phyloP scores from a whole-genome alignment of 2,329 filamentous ascomycete genomes.

The Zymoseptoria tritici region DNA sequence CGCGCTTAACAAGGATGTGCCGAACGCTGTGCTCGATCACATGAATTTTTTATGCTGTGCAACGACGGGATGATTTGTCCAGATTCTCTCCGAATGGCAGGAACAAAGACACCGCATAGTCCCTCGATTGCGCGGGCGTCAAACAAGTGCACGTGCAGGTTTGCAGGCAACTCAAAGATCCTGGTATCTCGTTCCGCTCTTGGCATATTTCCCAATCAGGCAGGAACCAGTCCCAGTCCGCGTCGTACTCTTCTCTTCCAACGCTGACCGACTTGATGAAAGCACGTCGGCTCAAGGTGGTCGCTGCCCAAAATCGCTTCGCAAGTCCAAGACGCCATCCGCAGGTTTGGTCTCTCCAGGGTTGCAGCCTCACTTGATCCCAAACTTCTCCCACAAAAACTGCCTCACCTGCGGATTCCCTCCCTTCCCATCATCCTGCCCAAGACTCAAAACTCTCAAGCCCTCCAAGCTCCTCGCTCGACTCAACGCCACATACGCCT shows the following conservation, averaged over 20 bases:
- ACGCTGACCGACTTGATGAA: too few species aligned
- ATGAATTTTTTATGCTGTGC: background rate
- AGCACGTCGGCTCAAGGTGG: too few species aligned
- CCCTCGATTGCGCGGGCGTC: background rate
- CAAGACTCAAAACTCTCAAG: conserved; percentile 33
- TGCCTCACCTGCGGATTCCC: conserved; percentile 16
- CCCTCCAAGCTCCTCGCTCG: conserved; percentile 47
- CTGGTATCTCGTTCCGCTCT: background rate
- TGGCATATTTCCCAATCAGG: background rate
- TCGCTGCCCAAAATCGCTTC: too few species aligned
- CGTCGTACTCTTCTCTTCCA: background rate
- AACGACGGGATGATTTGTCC: background rate
- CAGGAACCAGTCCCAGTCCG: background rate
- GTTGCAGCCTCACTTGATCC: background rate
- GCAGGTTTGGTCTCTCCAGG: too few species aligned
- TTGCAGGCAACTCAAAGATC: background rate
- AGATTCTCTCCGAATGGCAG: background rate
- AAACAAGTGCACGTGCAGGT: background rate
- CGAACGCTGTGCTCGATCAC: background rate
- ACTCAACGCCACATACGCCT: conserved; percentile 57
- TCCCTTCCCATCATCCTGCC: conserved; percentile 10
- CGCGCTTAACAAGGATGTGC: background rate
- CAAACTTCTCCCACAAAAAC: conserved; percentile 12
- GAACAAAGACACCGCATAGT: background rate
- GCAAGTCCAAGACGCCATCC: too few species aligned